Percentiles rank a stretch among this genome's conserved stretches.
Evolutionary conservation across 345 rosid species (phyloP).

Genomic region (Firmiana major): DNA sequence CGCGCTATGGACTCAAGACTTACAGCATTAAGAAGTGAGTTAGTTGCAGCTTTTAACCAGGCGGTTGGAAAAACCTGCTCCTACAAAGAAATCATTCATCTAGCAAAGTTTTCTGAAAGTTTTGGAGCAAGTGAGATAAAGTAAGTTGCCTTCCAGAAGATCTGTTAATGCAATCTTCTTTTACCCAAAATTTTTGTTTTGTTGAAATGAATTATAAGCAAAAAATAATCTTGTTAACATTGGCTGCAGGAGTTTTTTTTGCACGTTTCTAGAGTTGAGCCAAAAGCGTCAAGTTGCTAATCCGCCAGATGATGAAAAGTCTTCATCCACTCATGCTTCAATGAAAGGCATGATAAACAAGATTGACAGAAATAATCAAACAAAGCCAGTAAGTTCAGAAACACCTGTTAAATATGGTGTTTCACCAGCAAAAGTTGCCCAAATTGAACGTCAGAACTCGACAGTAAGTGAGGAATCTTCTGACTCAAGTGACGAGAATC

Average conservation of each 20-base stretch:
- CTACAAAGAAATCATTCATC: slow-evolving; percentile 32
- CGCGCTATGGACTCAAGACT: slow-evolving; percentile 61
- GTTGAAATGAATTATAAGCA: background rate
- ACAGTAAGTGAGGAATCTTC: slow-evolving; percentile 45
- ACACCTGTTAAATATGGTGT: slow-evolving; percentile 49
- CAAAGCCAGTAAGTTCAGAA: slow-evolving; percentile 28
- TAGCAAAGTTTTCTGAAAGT: slow-evolving; percentile 41
- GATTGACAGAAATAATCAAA: slow-evolving; percentile 25
- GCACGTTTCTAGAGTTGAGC: slow-evolving; percentile 27
- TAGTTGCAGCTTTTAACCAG: slow-evolving; percentile 39
- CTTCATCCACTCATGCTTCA: slow-evolving; percentile 8
- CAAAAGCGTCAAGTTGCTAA: slow-evolving; percentile 17
- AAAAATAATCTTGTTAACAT: background rate
- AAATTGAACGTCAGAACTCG: slow-evolving; percentile 46
- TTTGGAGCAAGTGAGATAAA: slow-evolving; percentile 46
- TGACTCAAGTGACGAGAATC: slow-evolving; percentile 39
- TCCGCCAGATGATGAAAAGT: slow-evolving; percentile 19
- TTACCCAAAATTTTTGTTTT: background rate
- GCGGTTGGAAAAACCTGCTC: slow-evolving; percentile 39
- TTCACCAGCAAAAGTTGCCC: slow-evolving; percentile 63
- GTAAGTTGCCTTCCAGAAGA: slow-evolving; percentile 38
- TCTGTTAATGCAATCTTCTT: background rate
- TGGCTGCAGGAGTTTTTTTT: slow-evolving; percentile 36
- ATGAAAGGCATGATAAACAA: slow-evolving; percentile 17
- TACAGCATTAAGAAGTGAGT: slow-evolving; percentile 43